phyloP scores from a whole-genome alignment of 108 stramenopile species.

The Skeletonema marinoi region DNA sequence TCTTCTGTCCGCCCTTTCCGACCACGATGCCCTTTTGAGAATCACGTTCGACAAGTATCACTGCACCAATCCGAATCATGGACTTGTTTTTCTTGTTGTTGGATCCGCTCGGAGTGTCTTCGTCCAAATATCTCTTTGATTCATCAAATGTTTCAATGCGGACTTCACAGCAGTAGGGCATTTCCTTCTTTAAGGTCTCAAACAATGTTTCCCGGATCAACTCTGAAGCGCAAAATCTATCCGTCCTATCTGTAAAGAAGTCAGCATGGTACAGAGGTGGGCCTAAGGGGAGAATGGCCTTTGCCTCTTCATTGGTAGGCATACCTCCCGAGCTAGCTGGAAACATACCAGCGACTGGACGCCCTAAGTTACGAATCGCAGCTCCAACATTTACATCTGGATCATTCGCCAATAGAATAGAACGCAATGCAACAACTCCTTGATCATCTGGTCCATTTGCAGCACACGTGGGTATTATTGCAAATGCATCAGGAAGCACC shows the following conservation, averaged over 20 bases:
- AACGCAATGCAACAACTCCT: conserved; percentile 63
- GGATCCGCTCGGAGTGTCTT: not conserved
- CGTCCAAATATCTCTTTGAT: conserved; percentile 47
- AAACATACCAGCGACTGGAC: conserved; percentile 86
- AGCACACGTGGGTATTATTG: conserved; percentile 76
- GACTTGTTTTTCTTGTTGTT: conserved; percentile 35
- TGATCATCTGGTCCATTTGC: conserved; percentile 54
- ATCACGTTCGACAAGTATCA: conserved; percentile 85
- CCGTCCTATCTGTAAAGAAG: conserved; percentile 78
- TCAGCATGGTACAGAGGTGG: conserved; percentile 81
- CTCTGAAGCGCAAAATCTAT: conserved; percentile 88
- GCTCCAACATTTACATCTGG: conserved; percentile 58
- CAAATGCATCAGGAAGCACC: conserved; percentile 74
- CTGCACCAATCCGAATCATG: conserved; percentile 76
- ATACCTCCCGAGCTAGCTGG: conserved; percentile 25
- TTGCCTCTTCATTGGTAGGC: conserved; percentile 56
- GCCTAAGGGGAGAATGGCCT: conserved; percentile 57
- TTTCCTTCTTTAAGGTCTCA: conserved; percentile 78
- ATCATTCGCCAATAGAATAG: conserved; percentile 60
- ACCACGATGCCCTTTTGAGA: conserved; percentile 94
- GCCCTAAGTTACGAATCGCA: conserved; percentile 72
- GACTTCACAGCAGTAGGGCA: conserved; percentile 97
- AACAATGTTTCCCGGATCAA: conserved; percentile 86
- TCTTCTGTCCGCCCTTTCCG: conserved; percentile 84
- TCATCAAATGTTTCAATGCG: conserved; percentile 86